Percentiles rank a stretch among this genome's conserved stretches.
phyloP scores from a whole-genome alignment of 2,329 filamentous ascomycete species.

The Trichoderma arundinaceum region DNA sequence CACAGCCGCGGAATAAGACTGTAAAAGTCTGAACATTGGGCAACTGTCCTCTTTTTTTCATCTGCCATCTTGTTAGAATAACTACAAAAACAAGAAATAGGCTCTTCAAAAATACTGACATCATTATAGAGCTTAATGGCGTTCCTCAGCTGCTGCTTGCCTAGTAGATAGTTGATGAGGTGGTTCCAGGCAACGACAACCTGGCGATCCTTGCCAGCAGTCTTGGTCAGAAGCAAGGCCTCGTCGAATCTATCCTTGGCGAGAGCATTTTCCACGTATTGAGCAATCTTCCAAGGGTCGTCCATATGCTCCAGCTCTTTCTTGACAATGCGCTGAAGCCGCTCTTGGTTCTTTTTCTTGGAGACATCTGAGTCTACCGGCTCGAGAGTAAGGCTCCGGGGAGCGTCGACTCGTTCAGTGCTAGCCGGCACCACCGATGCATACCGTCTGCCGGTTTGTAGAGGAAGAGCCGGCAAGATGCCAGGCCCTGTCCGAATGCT shows the following conservation, averaged over 20 bases:
- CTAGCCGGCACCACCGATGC: constrained; percentile 23
- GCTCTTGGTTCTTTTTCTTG: constrained; percentile 37
- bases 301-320: constrained; percentile 66
- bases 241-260: constrained; percentile 65
- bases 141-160: constrained; percentile 61
- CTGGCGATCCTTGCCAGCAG: constrained; percentile 68
- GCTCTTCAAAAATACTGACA: constrained; percentile 48
- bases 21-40: constrained; percentile 87
- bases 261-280: constrained; percentile 68
- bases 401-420: constrained; percentile 35
- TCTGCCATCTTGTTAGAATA: constrained; percentile 54
- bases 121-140: constrained; percentile 91
- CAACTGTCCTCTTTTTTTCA: constrained; percentile 89
- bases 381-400: constrained; percentile 35
- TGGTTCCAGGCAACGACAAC: constrained; percentile 87
- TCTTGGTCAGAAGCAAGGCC: constrained; percentile 70
- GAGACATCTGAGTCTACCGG: constrained; percentile 27
- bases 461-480: constrained; percentile 27
- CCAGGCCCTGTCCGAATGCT: background rate
- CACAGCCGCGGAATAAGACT: constrained; percentile 77
- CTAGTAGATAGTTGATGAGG: constrained; percentile 74
- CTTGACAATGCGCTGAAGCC: constrained; percentile 49
- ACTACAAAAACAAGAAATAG: background rate
- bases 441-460: constrained; percentile 34
- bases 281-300: constrained; percentile 75